phyloP scores from a whole-genome alignment of 805 yeast species.

The Starmerella riodocensis region DNA sequence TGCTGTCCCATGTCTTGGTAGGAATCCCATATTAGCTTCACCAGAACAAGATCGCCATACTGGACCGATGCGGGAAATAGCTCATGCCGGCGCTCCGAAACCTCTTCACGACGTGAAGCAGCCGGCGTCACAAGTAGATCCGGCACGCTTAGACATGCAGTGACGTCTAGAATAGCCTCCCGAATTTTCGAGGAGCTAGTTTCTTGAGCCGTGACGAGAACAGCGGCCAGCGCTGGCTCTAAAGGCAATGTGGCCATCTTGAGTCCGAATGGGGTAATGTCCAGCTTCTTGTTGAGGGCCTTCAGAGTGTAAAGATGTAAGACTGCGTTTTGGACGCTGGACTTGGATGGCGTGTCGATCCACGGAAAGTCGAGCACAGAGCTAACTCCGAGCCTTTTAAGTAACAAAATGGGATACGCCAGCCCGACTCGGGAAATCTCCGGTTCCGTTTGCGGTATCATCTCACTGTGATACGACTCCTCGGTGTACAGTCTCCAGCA shows the following conservation, averaged over 20 bases:
- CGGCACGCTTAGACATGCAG: slow-evolving; percentile 85
- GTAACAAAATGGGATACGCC: slow-evolving; percentile 66
- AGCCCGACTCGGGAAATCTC: slow-evolving; percentile 83
- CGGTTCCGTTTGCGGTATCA: slow-evolving; percentile 77
- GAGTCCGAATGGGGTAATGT: slow-evolving; percentile 65
- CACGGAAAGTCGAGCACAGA: slow-evolving; percentile 82
- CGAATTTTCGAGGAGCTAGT: slow-evolving; percentile 30
- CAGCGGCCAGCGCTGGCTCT: slow-evolving; percentile 84
- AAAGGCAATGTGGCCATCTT: slow-evolving; percentile 82
- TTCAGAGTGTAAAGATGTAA: slow-evolving; percentile 63
- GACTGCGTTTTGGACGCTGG: slow-evolving; percentile 61
- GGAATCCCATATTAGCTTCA: slow-evolving; percentile 62
- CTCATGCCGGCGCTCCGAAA: slow-evolving; percentile 59
- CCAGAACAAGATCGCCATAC: slow-evolving; percentile 71
- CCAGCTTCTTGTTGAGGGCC: slow-evolving; percentile 66
- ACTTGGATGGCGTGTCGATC: slow-evolving; percentile 81
- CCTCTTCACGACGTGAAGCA: slow-evolving; percentile 69
- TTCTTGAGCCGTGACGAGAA: slow-evolving; percentile 56
- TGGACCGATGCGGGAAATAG: slow-evolving; percentile 56
- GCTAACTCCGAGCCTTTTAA: slow-evolving; percentile 70
- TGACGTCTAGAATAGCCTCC: slow-evolving; percentile 67
- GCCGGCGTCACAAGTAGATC: slow-evolving; percentile 70
- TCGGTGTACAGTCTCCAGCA: slow-evolving; percentile 77
- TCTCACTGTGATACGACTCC: slow-evolving; percentile 38
- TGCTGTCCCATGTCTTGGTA: slow-evolving; percentile 27